Evolutionary conservation across 2,329 filamentous ascomycete genomes (phyloP), one percentile per base, ranked within the genome.

Genomic region (Fusarium clavum): DNA sequence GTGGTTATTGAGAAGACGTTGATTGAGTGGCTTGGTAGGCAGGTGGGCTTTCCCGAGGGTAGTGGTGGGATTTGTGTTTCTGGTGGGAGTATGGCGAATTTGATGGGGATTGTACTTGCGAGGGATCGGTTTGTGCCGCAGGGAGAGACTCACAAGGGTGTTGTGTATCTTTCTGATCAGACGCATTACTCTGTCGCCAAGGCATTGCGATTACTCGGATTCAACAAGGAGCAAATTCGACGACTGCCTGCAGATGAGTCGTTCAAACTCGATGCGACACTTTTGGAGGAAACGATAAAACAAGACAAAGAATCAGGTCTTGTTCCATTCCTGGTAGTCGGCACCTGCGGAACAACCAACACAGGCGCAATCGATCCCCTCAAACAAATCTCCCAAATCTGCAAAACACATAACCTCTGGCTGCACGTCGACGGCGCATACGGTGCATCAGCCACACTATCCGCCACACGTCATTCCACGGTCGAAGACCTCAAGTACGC

Each of bases 81-180:
- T 2, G 74, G 73, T 4, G 74, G 73, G 7, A 73, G 71, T n/a
- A 74, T 76, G 62, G 74, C 70, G 22, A 76, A 76, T 43, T 20
- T 76, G 32, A 70, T 72, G 57, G 74, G 64, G 1, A 66, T 76
- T 18, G 60, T 73, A 4, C 44, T 73, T 3, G 70, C 74, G 2
- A 65, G 73, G 0, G 73, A 76, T 45, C 57, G 56, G 0, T 57
- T 52, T 25, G 53, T 76, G 3, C 61, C 61, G 10, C 64, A 20
- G 4, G 64, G 67, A 4, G 24, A 74, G n/a, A 47, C 43, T 0
- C 22, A 46, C 1, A 53, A 53, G 8, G 65, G 47, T 0, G 8
- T 62, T 5, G 65, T 53, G 0, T 69, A 69, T 47, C 30, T 69
- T 0, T 66, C 61, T 0, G 61, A 69, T 1, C 67, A 66, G n/a